phyloP scores from a whole-genome alignment of 1,139 yeast species.

The Lodderomyces oxycetoniae region DNA sequence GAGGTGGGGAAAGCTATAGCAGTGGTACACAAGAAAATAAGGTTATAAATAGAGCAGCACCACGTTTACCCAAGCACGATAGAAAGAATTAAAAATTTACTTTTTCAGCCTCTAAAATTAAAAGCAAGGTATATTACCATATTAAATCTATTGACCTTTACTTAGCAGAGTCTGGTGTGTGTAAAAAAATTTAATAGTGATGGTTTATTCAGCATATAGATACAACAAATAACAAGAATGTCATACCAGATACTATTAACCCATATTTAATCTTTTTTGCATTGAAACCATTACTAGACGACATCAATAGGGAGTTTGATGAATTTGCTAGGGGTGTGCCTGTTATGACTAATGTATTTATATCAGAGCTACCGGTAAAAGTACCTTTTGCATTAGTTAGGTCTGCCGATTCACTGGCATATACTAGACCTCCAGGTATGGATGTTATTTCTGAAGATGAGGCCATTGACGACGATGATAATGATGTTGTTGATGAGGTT shows the following conservation, averaged over 20 bases:
- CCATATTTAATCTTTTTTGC: neutral
- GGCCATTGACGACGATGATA: slow-evolving; percentile 1
- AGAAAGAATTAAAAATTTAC: too few relatives aligned
- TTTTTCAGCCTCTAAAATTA: too few relatives aligned
- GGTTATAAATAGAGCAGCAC: too few relatives aligned
- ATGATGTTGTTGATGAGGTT: neutral
- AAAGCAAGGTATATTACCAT: too few relatives aligned
- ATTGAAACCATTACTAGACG: neutral
- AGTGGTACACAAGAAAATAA: too few relatives aligned
- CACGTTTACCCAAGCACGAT: too few relatives aligned
- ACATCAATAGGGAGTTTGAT: neutral
- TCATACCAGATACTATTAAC: neutral
- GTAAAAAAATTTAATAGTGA: too few relatives aligned
- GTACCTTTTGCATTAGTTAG: slow-evolving; percentile 8
- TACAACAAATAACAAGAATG: neutral
- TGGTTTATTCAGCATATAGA: too few relatives aligned
- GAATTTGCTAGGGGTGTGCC: neutral
- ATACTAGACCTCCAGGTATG: slow-evolving; percentile 5
- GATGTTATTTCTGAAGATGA: slow-evolving; percentile 1
- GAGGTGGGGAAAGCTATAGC: too few relatives aligned
- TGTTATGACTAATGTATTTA: slow-evolving; percentile 8
- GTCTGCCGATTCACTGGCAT: slow-evolving; percentile 8
- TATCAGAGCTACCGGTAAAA: slow-evolving; percentile 12
- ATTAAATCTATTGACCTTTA: too few relatives aligned
- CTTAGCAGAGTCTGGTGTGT: too few relatives aligned